Percentiles rank a stretch among this genome's conserved stretches.
These are phyloP conservation scores for Exsudoporus frostii DNA, from an alignment of 768 basidiomycete genomes.

Conservation along the genomic window DNA sequence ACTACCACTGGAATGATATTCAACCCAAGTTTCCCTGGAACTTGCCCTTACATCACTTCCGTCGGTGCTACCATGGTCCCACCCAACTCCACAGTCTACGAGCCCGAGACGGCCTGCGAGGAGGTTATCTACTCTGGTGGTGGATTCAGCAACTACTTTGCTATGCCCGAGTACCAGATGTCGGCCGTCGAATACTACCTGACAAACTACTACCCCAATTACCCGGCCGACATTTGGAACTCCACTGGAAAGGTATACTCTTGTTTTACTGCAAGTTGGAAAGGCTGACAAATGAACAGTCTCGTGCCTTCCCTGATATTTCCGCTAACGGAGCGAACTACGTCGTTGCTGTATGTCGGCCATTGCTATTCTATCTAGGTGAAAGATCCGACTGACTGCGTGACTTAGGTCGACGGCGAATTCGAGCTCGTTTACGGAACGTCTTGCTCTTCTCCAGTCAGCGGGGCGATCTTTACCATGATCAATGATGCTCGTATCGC, in stretches of 20 bases:
- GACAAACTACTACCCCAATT: conserved; percentile 27
- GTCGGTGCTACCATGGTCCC: conserved; percentile 49
- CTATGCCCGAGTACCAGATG: conserved; percentile 40
- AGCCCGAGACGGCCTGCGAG: conserved; percentile 30
- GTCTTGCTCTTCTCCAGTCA: conserved; percentile 31
- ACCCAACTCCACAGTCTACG: conserved; percentile 28
- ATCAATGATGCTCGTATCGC: conserved; percentile 37
- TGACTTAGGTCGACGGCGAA: conserved; percentile 32
- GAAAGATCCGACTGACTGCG: background rate
- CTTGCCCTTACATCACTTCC: conserved; percentile 44
- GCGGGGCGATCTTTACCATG: conserved; percentile 33
- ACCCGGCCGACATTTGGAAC: conserved; percentile 25
- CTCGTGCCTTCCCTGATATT: conserved; percentile 37
- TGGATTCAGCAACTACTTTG: conserved; percentile 42
- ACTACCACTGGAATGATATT: conserved; percentile 30
- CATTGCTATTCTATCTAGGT: background rate
- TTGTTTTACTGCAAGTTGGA: conserved; percentile 16
- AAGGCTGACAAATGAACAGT: conserved; percentile 34
- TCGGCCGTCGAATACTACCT: conserved; percentile 32
- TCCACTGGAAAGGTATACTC: conserved; percentile 20
- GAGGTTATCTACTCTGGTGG: conserved; percentile 29
- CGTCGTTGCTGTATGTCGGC: conserved; percentile 16
- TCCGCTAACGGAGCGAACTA: conserved; percentile 36
- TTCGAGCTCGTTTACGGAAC: conserved; percentile 36
- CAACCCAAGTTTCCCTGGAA: conserved; percentile 42